Conservation (phyloP, 192 early-diverging fungal genomes). For the Podila horticola region DNA sequence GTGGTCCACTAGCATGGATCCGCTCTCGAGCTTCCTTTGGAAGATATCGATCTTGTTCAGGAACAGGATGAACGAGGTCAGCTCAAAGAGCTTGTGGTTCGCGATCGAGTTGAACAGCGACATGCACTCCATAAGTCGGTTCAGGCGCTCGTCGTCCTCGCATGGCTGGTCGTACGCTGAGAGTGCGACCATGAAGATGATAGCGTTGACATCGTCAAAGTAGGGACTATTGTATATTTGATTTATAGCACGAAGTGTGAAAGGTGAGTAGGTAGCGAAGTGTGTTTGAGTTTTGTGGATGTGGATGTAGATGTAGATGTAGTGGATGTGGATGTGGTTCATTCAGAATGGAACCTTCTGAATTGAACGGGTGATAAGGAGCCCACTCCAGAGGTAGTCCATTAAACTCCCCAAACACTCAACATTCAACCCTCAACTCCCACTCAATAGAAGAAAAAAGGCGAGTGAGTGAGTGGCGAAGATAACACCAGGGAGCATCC, state of each 20-base stretch:
- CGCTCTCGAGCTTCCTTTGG: conserved; percentile 59
- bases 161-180: conserved; percentile 72
- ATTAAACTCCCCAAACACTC: too few species aligned
- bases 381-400: neutral
- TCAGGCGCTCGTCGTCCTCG: conserved; percentile 69
- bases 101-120: conserved; percentile 56
- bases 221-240: conserved; percentile 54
- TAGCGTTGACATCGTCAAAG: conserved; percentile 76
- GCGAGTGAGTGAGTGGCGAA: too few species aligned
- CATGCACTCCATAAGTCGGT: conserved; percentile 63
- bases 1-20: conserved; percentile 54
- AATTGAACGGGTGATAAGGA: too few species aligned
- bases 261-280: neutral
- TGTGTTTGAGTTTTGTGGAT: neutral
- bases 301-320: neutral
- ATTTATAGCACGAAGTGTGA: neutral
- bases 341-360: too few species aligned
- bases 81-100: conserved; percentile 61
- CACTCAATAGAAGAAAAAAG: too few species aligned
- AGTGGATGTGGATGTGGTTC: neutral
- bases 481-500: too few species aligned
- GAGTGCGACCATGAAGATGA: conserved; percentile 76
- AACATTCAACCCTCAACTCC: too few species aligned
- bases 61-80: conserved; percentile 69
- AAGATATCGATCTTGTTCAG: conserved; percentile 77